Evolutionary conservation across 352 stramenopile genomes (phyloP).

Genomic region (Thraustochytrium sp.): DNA sequence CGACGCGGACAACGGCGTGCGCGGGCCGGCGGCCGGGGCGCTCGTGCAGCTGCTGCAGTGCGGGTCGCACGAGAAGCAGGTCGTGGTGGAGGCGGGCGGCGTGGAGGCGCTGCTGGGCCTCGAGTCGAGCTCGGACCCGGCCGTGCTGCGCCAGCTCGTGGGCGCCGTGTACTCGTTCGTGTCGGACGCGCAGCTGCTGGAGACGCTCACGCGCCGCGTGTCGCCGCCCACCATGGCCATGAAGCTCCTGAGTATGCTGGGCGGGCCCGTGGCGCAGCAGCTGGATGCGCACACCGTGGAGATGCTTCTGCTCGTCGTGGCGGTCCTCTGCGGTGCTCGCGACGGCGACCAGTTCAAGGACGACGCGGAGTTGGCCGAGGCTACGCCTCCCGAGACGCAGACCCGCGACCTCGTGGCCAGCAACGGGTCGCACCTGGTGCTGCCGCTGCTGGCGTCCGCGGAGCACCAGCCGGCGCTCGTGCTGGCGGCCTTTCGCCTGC

Average conservation of each 20-base stretch:
- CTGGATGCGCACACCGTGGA: slow-evolving; percentile 16
- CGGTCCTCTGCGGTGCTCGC: slow-evolving; percentile 19
- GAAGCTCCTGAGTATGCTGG: slow-evolving; percentile 16
- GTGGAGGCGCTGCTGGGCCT: slow-evolving; percentile 28
- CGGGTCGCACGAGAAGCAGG: slow-evolving; percentile 7
- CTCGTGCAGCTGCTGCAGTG: slow-evolving; percentile 3
- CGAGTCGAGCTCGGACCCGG: neutral
- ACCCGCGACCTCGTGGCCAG: slow-evolving; percentile 13
- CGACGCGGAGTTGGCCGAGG: neutral
- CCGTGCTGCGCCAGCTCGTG: slow-evolving; percentile 18
- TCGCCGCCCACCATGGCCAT: slow-evolving; percentile 28
- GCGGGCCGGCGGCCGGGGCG: neutral
- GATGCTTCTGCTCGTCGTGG: slow-evolving; percentile 26
- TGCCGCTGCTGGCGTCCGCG: neutral
- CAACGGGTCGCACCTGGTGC: slow-evolving; percentile 18
- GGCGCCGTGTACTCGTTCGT: slow-evolving; percentile 32
- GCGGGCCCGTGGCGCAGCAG: neutral
- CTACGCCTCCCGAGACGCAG: neutral
- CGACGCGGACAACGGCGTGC: neutral
- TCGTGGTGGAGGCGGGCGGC: slow-evolving; percentile 4
- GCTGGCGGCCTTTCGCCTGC: slow-evolving; percentile 14
- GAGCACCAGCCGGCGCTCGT: slow-evolving; percentile 12
- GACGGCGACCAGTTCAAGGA: slow-evolving; percentile 6
- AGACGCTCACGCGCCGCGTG: slow-evolving; percentile 3
- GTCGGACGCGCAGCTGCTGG: neutral